Percentiles rank a stretch among this genome's conserved stretches.
These are phyloP conservation scores for Backusella tarrabulga DNA, from an alignment of 192 early-diverging fungal species.

Conservation along the genomic window DNA sequence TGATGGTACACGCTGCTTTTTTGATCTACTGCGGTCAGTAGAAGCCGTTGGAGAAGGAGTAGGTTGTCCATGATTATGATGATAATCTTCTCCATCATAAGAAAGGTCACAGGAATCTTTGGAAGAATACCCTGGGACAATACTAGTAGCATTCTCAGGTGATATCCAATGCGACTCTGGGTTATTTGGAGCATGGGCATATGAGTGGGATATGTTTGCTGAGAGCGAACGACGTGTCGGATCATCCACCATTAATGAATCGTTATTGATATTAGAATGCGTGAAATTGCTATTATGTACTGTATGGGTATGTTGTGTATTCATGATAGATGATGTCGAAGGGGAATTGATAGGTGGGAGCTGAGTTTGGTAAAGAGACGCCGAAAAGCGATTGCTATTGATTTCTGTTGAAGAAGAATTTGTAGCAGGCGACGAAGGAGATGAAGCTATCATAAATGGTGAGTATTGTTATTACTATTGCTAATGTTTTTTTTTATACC, in stretches of 20 bases:
- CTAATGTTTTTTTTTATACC: background rate
- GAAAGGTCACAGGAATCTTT: conserved; percentile 5
- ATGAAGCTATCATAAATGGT: background rate
- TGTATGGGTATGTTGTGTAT: background rate
- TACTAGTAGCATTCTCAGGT: background rate
- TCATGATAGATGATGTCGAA: background rate
- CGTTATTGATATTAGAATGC: background rate
- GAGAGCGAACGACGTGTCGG: background rate
- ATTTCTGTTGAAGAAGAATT: background rate
- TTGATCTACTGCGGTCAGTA: conserved; percentile 14
- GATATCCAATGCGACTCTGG: background rate
- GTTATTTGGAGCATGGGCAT: background rate
- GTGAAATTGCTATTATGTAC: background rate
- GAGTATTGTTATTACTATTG: background rate
- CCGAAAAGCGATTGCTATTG: background rate
- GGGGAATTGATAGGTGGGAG: conserved; percentile 15
- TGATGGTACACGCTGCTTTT: background rate
- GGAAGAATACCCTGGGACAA: background rate
- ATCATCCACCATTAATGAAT: background rate
- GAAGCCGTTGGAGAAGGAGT: conserved; percentile 7
- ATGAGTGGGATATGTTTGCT: background rate
- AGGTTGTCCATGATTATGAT: conserved; percentile 9
- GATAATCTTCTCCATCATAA: conserved; percentile 5
- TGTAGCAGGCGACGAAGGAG: background rate
- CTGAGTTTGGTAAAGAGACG: background rate